These are phyloP conservation scores for Carallia pectinifolia DNA, from an alignment of 345 rosid genomes.

Conservation along the genomic window DNA sequence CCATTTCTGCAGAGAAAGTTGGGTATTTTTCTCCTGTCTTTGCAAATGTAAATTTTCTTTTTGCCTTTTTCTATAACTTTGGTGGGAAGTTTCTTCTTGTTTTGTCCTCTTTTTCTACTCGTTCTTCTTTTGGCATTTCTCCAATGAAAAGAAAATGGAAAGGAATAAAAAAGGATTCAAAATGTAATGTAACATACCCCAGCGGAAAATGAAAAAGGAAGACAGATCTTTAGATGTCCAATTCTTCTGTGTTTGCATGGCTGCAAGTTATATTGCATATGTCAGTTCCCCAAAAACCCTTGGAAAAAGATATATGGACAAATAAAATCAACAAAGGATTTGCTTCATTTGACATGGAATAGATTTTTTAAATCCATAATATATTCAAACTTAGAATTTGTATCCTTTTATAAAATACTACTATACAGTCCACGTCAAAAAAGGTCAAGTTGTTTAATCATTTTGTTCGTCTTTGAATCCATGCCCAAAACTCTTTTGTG, in stretches of 20 bases:
- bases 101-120: conserved; percentile 17
- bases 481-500: too few relatives aligned
- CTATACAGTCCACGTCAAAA: too few relatives aligned
- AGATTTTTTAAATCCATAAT: too few relatives aligned
- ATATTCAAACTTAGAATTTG: too few relatives aligned
- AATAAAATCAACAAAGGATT: too few relatives aligned
- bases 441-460: too few relatives aligned
- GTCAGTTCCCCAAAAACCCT: background rate
- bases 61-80: conserved; percentile 8
- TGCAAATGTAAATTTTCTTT: conserved; percentile 39
- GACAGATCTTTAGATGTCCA: conserved; percentile 1
- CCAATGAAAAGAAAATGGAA: conserved; percentile 22
- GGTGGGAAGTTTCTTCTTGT: conserved; percentile 18
- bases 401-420: too few relatives aligned
- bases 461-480: too few relatives aligned
- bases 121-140: conserved; percentile 25
- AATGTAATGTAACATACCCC: conserved; percentile 18
- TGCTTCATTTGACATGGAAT: too few relatives aligned
- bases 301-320: too few relatives aligned
- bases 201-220: background rate
- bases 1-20: conserved; percentile 15
- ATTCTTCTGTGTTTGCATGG: background rate
- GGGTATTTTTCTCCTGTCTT: conserved; percentile 16
- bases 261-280: background rate
- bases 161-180: conserved; percentile 28